Evolutionary conservation across 2,329 filamentous ascomycete species (phyloP).

Genomic region (Botryosphaeria dothidea): DNA sequence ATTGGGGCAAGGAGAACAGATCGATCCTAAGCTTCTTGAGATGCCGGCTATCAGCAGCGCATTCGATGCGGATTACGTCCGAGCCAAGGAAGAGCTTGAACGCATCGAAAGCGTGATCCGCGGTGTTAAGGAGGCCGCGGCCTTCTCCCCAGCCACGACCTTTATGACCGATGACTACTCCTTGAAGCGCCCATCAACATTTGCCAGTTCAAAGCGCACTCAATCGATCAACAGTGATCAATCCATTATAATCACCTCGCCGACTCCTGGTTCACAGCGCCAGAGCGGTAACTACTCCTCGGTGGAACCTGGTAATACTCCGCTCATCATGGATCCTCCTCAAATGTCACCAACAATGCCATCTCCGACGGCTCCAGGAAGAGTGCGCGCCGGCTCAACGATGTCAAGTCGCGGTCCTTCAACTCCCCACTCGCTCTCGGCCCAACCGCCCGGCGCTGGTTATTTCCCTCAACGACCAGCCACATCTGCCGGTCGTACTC

Average conservation of each 20-base stretch:
- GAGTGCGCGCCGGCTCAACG: slow-evolving; percentile 59
- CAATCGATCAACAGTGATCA: slow-evolving; percentile 42
- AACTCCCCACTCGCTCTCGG: slow-evolving; percentile 39
- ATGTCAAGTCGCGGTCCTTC: slow-evolving; percentile 55
- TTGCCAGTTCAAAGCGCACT: slow-evolving; percentile 43
- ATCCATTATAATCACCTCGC: slow-evolving; percentile 25
- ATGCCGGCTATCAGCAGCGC: slow-evolving; percentile 72
- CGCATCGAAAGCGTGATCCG: slow-evolving; percentile 71
- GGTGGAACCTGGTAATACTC: slow-evolving; percentile 50
- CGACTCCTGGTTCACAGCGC: slow-evolving; percentile 1
- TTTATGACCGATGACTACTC: slow-evolving; percentile 40
- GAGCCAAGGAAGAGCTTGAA: slow-evolving; percentile 70
- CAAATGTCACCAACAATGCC: slow-evolving; percentile 21
- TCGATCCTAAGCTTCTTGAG: slow-evolving; percentile 60
- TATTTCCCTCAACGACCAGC: slow-evolving; percentile 35
- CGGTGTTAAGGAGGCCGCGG: slow-evolving; percentile 71
- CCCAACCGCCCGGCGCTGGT: slow-evolving; percentile 28
- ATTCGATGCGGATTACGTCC: slow-evolving; percentile 77
- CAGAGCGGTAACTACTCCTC: slow-evolving; percentile 19
- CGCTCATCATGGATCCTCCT: slow-evolving; percentile 49
- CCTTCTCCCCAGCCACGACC: slow-evolving; percentile 55
- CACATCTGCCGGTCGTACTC: slow-evolving; percentile 27
- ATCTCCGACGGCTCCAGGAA: slow-evolving; percentile 32
- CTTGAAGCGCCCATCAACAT: slow-evolving; percentile 41
- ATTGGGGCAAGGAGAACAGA: slow-evolving; percentile 31